Evolutionary conservation across 2,329 filamentous ascomycete species (phyloP), one percentile per base, ranked within the genome.

Genomic region (Fusarium goolgardi): DNA sequence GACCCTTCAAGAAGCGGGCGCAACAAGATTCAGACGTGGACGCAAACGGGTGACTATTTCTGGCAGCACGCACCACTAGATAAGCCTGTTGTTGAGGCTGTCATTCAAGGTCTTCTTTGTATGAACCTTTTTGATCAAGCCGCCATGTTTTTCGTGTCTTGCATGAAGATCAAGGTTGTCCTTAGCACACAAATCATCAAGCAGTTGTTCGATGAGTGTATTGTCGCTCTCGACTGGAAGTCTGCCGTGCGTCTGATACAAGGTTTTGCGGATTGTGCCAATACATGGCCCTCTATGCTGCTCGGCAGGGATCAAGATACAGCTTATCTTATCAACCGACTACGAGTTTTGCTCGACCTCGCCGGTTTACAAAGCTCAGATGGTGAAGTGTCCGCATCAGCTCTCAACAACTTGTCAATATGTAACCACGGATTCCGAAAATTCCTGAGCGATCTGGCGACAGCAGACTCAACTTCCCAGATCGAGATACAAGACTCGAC

Each of bases 91-190:
- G 77, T 83, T 12, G 80, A 86, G 62, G 76, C 80, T 49, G 76
- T 86, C 5, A 76, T 88, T 25, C 71, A 77, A 39, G 83, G 84
- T 2, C 78, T 88, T 51, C 72, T 88, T 12, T 78, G 81, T 39
- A 83, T 86, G 41, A 79, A 77, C 58, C 76, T 81, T 39, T 76
- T 83, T 31, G 77, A 79, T 15, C 78, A 84, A 35, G 84, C 84
- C 4, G 80, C 79, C 18, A 71, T 73, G 5, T 76, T 85, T 15
- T 79, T 85, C 39, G 71, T 80, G 37, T 72, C 78, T 2, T 80
- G 78, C 41, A 71, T 86, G 40, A 70, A 75, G 41, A 71, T 78
- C 16, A 76, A 77, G 6, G 75, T 80, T 21, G 49, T 59, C 0
- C 49, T 82, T 49, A 75, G 77, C 58, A 65, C 70, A 4, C 69